Evolutionary conservation across 2,329 filamentous ascomycete genomes (phyloP).

Genomic region (Ophiocordyceps camponoti-saundersi): DNA sequence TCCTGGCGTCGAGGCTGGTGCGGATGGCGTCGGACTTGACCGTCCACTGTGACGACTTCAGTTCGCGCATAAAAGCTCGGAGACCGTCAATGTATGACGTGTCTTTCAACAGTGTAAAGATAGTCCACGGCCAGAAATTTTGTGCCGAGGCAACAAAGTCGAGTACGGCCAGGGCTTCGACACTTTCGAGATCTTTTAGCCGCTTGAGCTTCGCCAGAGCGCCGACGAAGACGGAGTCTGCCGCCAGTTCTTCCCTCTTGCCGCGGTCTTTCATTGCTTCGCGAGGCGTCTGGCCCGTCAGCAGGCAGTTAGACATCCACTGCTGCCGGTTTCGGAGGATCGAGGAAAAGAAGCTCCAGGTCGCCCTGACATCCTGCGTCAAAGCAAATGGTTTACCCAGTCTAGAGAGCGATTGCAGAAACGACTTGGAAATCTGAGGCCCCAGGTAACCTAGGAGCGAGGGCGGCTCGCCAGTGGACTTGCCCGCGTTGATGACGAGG

Average conservation of each 20-base stretch:
- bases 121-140: conserved; percentile 92
- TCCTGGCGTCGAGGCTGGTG: conserved; percentile 45
- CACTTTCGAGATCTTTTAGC: conserved; percentile 46
- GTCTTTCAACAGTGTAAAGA: conserved; percentile 62
- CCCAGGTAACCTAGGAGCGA: conserved; percentile 86
- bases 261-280: conserved; percentile 46
- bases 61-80: conserved; percentile 47
- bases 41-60: conserved; percentile 33
- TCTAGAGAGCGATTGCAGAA: conserved; percentile 60
- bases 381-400: conserved; percentile 62
- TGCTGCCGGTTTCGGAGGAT: conserved; percentile 83
- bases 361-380: conserved; percentile 43
- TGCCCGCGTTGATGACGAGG: conserved; percentile 53
- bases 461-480: conserved; percentile 57
- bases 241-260: conserved; percentile 29
- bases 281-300: conserved; percentile 74
- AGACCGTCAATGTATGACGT: conserved; percentile 56
- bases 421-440: conserved; percentile 64
- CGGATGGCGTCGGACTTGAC: conserved; percentile 37
- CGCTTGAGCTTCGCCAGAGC: conserved; percentile 55
- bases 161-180: conserved; percentile 56
- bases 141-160: conserved; percentile 80
- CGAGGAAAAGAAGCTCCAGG: conserved; percentile 76
- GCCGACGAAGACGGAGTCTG: conserved; percentile 52
- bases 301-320: conserved; percentile 86